Evolutionary conservation across 139 green algal species (phyloP), one percentile per base, ranked within the genome.

Genomic region (Picochlorum sp.): DNA sequence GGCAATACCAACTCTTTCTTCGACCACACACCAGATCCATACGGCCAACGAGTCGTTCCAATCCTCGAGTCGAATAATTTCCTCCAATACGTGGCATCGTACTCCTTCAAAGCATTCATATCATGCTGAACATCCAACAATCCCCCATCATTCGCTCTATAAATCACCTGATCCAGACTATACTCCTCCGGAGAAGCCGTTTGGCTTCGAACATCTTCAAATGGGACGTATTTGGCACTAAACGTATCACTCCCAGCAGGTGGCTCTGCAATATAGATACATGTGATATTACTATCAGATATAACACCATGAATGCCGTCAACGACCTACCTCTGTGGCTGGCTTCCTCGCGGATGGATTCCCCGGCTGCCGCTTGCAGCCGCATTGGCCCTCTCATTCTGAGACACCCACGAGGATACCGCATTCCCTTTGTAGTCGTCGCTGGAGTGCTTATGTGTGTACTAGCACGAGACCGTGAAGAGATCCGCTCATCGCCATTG

Each of bases 1-100:
- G 94, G 94, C 41, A 98, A 81, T 9, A 99, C 88, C 92, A 91
- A 97, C 69, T 99, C 94, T 79, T 99, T 99, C 82, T 98, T 98
- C 73, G 85, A 96, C 94, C 94, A 99, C 1, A 99, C 94, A 2
- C 94, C 94, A 1, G 90, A 97, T 54, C 94, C 94, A 62, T 93
- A 97, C 4, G 94, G 94, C 94, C 94, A 99, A 2, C 61, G 49
- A 7, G 92, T 97, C 50, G 84, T 95, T 57, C 91, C 94, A 3
- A 95, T 68, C 32, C 94, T 82, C 5, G 72, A 70, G 67, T 98
- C 91, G 72, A 99, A 99, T 16, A 97, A 74, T 11, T 74, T 65
- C 61, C 90, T 90, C 94, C 94, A 99, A 73, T 99, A 93, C 1
- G 89, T 77, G 0, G 88, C 79, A 38, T 85, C 89, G 66, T 95